Conservation (phyloP, 345 rosid species). For the Populus deltoides region DNA sequence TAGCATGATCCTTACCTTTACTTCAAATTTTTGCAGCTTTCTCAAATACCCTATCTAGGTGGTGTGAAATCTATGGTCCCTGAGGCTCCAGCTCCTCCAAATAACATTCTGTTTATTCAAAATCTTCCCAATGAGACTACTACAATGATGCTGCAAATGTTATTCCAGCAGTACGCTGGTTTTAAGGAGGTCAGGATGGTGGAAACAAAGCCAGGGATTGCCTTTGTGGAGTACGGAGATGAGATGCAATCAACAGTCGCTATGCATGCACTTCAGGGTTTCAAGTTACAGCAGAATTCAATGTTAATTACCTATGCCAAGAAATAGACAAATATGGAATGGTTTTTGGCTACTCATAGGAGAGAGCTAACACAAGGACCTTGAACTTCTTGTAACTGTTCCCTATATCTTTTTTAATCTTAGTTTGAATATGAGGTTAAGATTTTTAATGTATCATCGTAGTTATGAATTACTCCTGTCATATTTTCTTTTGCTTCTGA, state of each 20-base stretch:
- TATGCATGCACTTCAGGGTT: conserved; percentile 81
- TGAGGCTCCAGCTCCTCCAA: conserved; percentile 91
- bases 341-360: not conserved
- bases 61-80: conserved; percentile 61
- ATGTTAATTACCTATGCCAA: conserved; percentile 89
- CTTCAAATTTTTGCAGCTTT: conserved; percentile 51
- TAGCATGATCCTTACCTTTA: not conserved
- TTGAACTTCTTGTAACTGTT: not conserved
- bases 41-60: conserved; percentile 79
- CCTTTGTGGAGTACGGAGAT: conserved; percentile 83
- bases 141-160: conserved; percentile 73
- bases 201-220: conserved; percentile 95
- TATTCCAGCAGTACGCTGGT: conserved; percentile 68
- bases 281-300: conserved; percentile 68
- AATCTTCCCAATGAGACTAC: conserved; percentile 86
- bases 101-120: conserved; percentile 87
- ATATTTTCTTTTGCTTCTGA: not conserved
- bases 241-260: conserved; percentile 89
- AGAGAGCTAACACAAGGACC: not conserved
- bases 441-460: not conserved
- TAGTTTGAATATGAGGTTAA: not conserved
- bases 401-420: not conserved
- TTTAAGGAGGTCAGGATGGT: conserved; percentile 97
- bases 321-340: conserved; percentile 49
- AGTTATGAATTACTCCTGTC: not conserved